A percentile compares a stretch with the other conserved stretches of the same genome.
Evolutionary conservation across 2,329 filamentous ascomycete genomes (phyloP).

Genomic region (Zymoseptoria crescenta): DNA sequence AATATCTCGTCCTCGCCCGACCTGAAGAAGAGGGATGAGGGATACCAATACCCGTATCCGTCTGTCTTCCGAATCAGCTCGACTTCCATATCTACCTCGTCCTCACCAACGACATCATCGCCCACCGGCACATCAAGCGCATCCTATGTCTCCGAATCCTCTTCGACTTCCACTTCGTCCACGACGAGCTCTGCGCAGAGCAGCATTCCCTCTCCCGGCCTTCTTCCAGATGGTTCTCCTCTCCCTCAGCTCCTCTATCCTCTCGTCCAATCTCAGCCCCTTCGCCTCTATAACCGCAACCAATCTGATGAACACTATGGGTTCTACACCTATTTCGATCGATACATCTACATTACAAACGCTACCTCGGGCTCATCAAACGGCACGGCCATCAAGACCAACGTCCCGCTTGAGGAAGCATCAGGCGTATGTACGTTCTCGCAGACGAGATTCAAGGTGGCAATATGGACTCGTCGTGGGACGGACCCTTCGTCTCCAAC

Average conservation of each 20-base stretch:
- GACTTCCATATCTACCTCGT: neutral
- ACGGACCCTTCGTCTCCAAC: constrained; percentile 14
- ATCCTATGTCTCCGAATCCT: constrained; percentile 4
- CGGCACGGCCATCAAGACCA: constrained; percentile 7
- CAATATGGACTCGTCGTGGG: constrained; percentile 51
- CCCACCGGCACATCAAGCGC: neutral
- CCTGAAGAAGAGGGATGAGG: constrained; percentile 11
- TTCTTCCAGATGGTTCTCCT: constrained; percentile 63
- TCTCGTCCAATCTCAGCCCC: constrained; percentile 59
- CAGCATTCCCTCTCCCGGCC: constrained; percentile 55
- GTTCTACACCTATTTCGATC: constrained; percentile 88
- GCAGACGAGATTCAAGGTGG: constrained; percentile 53
- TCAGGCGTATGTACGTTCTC: constrained; percentile 44
- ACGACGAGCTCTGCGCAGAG: constrained; percentile 41
- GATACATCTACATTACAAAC: constrained; percentile 72
- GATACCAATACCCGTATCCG: constrained; percentile 21
- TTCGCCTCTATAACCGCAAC: constrained; percentile 79
- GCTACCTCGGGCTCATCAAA: constrained; percentile 25
- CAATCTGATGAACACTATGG: constrained; percentile 78
- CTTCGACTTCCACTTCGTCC: constrained; percentile 32
- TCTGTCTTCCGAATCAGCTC: neutral
- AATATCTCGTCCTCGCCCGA: neutral
- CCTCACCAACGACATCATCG: constrained; percentile 36
- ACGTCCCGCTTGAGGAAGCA: constrained; percentile 15
- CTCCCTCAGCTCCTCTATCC: constrained; percentile 66